Evolutionary conservation across 2,329 filamentous ascomycete genomes (phyloP).

Genomic region (Arachnomyces sp.): DNA sequence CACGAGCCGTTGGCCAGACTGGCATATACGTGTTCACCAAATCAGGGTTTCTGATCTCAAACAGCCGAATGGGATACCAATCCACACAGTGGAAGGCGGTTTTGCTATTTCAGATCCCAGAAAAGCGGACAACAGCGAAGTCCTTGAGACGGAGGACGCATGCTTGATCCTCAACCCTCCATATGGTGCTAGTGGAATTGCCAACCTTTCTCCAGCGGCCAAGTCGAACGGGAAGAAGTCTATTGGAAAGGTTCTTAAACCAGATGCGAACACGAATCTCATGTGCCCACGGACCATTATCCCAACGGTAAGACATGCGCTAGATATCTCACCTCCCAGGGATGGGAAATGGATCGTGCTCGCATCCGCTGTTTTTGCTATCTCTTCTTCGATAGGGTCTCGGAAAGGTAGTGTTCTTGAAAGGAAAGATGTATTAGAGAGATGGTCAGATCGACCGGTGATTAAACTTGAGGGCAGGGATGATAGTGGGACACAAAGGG

Average conservation of each 20-base stretch:
- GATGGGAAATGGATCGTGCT: too few relatives aligned
- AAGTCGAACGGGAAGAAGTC: slow-evolving; percentile 7
- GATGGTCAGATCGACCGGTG: slow-evolving; percentile 1
- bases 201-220: slow-evolving; percentile 14
- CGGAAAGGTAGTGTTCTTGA: neutral
- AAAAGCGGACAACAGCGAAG: slow-evolving; percentile 2
- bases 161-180: too few relatives aligned
- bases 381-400: too few relatives aligned
- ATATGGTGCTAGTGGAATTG: neutral
- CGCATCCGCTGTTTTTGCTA: too few relatives aligned
- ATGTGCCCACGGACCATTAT: slow-evolving; percentile 19
- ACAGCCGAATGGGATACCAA: too few relatives aligned
- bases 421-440: neutral
- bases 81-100: slow-evolving; percentile 17
- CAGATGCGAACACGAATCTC: slow-evolving; percentile 27
- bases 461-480: neutral
- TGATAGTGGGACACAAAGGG: too few relatives aligned
- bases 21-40: slow-evolving; percentile 33
- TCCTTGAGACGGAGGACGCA: neutral
- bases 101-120: slow-evolving; percentile 16
- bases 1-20: slow-evolving; percentile 25
- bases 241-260: slow-evolving; percentile 13
- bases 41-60: slow-evolving; percentile 12
- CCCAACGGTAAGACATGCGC: slow-evolving; percentile 11
- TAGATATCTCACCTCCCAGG: neutral